phyloP scores from a whole-genome alignment of 352 stramenopile species.

The Pythium utonaiense region DNA sequence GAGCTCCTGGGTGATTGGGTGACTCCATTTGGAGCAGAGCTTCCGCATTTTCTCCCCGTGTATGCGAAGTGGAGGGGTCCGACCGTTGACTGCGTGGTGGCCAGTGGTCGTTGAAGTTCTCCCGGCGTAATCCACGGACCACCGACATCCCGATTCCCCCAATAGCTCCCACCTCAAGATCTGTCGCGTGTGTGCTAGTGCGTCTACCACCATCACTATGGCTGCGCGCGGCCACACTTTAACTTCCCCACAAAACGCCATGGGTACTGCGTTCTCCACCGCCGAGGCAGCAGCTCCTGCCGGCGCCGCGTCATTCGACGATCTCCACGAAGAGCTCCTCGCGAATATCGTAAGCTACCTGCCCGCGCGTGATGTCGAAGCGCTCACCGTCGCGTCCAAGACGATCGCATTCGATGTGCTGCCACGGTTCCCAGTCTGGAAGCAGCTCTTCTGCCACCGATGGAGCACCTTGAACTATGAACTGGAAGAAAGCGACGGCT shows the following conservation, averaged over 20 bases:
- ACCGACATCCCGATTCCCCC: background rate
- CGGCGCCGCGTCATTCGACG: constrained; percentile 5
- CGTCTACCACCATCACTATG: background rate
- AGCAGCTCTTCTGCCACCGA: constrained; percentile 46
- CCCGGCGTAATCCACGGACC: background rate
- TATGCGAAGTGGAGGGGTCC: constrained; percentile 5
- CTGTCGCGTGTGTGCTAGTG: background rate
- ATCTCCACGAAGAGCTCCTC: constrained; percentile 54
- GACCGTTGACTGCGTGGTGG: background rate
- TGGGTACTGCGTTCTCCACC: constrained; percentile 14
- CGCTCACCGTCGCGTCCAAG: constrained; percentile 44
- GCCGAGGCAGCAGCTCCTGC: background rate
- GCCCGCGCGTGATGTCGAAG: constrained; percentile 50
- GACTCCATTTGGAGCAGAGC: too few relatives aligned
- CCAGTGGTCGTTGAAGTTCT: constrained; percentile 6
- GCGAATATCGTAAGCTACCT: constrained; percentile 39
- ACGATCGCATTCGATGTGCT: constrained; percentile 43
- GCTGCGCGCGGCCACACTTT: background rate
- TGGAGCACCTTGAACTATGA: constrained; percentile 66
- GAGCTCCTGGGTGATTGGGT: background rate
- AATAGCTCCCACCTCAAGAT: background rate
- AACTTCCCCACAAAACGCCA: background rate
- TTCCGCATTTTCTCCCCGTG: background rate
- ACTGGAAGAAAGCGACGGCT: constrained; percentile 31
- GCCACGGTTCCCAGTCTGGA: constrained; percentile 60